Conservation (phyloP, 129 eudicot species). For the Chrysanthemum makinoi region DNA sequence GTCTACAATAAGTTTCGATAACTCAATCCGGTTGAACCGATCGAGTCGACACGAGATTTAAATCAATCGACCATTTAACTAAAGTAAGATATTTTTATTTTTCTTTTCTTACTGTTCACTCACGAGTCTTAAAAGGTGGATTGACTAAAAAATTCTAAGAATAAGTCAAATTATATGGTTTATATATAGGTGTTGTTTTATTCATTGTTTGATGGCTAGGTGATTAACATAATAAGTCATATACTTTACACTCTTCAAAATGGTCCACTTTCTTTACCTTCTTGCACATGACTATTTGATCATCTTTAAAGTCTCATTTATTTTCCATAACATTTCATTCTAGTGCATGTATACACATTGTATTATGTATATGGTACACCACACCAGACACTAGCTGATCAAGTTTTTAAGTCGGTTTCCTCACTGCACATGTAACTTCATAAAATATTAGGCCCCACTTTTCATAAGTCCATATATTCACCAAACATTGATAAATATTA, state of each 20-base stretch:
- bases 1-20: too few relatives aligned
- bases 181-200: neutral
- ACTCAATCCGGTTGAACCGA: too few relatives aligned
- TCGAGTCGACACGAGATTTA: too few relatives aligned
- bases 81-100: too few relatives aligned
- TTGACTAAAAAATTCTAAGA: neutral
- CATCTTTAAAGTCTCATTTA: neutral
- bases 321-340: neutral
- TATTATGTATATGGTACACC: neutral
- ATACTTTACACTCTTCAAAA: neutral
- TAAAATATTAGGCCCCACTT: too few relatives aligned
- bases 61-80: too few relatives aligned
- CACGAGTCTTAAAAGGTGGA: slow-evolving; percentile 24
- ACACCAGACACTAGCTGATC: slow-evolving; percentile 22
- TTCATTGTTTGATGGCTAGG: slow-evolving; percentile 11
- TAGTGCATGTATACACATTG: neutral
- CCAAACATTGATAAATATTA: neutral
- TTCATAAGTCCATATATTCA: neutral
- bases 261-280: slow-evolving; percentile 14
- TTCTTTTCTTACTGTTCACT: neutral
- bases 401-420: slow-evolving; percentile 8
- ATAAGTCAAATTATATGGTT: neutral
- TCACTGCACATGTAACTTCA: slow-evolving; percentile 6
- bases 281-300: neutral
- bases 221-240: slow-evolving; percentile 5